Evolutionary conservation across 805 yeast species (phyloP), one percentile per base, ranked within the genome.

Genomic region (Saccharomycopsis synnaedendra): DNA sequence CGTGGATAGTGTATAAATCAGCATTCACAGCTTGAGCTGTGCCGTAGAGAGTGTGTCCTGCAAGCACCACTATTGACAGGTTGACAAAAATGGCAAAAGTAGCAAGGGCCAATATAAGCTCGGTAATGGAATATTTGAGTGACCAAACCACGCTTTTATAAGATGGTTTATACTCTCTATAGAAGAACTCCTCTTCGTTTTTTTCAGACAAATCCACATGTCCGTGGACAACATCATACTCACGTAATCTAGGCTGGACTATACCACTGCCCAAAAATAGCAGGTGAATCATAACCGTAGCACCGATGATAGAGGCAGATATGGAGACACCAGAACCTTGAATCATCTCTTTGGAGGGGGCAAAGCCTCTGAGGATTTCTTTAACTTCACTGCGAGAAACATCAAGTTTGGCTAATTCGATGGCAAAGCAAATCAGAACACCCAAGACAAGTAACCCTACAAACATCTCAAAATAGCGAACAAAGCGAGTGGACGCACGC

Each of bases 271-370:
- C 97, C 42, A 88, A 70, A 59, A 83, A 88, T 44, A 88, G 67
- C 2, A 93, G 82, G 60, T 89, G 97, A 5, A 96, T 96, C 97
- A 88, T 88, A 30, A 89, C 90, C 2, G 96, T 88, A 29, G 96
- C 95, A 32, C 97, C 97, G 50, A 89, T 67, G 48, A 89, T 82
- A 28, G 96, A 89, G 54, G 87, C 72, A 32, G 89, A 79, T 39
- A 82, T 68, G 57, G 80, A 84, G 42, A 85, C 66, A 3, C 94
- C 90, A 58, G 74, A 72, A 56, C 73, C 74, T 54, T 75, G 76
- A 42, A 68, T 65, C 59, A 76, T 63, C 29, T 66, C 65, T 5
- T 54, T 50, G 0, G 74, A 67, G 1, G 74, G 74, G 6, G 65
- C 51, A 39, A 49, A 52, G 10, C 55, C 55, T 5, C 47, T 39